phyloP scores from a whole-genome alignment of 1,284 basidiomycete species.

The Leccinum pallidistipes region DNA sequence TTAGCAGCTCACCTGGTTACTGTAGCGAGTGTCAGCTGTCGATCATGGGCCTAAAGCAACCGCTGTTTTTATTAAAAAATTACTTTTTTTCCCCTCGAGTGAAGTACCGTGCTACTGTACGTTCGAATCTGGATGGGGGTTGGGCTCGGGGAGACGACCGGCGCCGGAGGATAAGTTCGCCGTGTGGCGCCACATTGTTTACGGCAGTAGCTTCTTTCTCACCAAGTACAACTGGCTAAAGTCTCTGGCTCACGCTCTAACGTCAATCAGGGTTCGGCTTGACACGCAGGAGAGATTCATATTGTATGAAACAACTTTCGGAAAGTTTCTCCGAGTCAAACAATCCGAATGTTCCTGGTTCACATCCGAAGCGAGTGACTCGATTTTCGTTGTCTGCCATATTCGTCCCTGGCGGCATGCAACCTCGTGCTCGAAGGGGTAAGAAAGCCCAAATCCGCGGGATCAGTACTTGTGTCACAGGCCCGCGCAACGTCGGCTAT shows the following conservation, averaged over 20 bases:
- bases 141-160: neutral
- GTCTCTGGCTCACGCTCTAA: slow-evolving; percentile 18
- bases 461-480: slow-evolving; percentile 16
- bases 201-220: slow-evolving; percentile 19
- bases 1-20: neutral
- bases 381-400: neutral
- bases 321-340: neutral
- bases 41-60: slow-evolving; percentile 6
- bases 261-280: slow-evolving; percentile 20
- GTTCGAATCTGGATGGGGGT: neutral
- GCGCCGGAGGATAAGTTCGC: slow-evolving; percentile 13
- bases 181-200: slow-evolving; percentile 26
- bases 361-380: neutral
- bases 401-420: neutral
- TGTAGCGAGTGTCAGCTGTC: slow-evolving; percentile 9
- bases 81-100: neutral
- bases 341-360: neutral
- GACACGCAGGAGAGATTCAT: slow-evolving; percentile 2
- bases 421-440: neutral
- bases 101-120: neutral
- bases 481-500: slow-evolving; percentile 27
- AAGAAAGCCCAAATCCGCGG: slow-evolving; percentile 1
- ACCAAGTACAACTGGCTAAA: neutral
- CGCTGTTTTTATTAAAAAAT: neutral
- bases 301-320: neutral